Base-by-base conservation (phyloP, 805 yeast genomes). In the Debaryomyces tyrocola region DNA sequence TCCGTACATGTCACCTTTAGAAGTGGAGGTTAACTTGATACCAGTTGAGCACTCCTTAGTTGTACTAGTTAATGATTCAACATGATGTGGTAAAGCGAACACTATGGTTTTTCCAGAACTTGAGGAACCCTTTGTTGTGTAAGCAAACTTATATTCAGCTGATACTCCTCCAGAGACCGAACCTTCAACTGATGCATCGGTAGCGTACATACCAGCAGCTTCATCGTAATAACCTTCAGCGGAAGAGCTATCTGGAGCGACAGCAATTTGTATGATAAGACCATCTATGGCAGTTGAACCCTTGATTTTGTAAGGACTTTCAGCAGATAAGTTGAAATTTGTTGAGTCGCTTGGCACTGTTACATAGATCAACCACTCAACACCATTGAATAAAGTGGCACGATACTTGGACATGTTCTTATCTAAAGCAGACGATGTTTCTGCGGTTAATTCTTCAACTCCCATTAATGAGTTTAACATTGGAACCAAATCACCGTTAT, bases 151-250 rank as follows among this genome's bases (percentile, higher is more conserved):
- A 59, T 82, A 84, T 14, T 65, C 58, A 9, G 83, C 85, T 20
- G 67, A 51, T 3, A 64, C 48, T 14, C 82, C 81, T 20, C 70
- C 67, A 12, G 74, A 53, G 4, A 70, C 73, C 20, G 74, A 60
- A 44, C 86, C 88, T 17, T 57, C 54, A 17, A 84, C 56, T 4
- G 57, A 47, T 15, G 83, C 83, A 29, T 71, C 73, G 2, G 75
- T 74, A 3, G 78, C 80, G 58, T 84, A 87, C 53, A 74, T 68
- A 35, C 95, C 95, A 35, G 94, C 91, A 17, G 86, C 81, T 37
- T 67, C 54, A 60, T 85, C 91, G 58, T 83, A 83, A 50, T 61
- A 66, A 6, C 67, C 60, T 20, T 75, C 79, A 28, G 63, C 59
- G 8, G 54, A 50, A 40, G 62, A 41, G 20, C 55, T 52, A 6